Percentiles rank a stretch among this genome's conserved stretches.
phyloP scores from a whole-genome alignment of 768 basidiomycete genomes.

The Phanerochaete carnosa region DNA sequence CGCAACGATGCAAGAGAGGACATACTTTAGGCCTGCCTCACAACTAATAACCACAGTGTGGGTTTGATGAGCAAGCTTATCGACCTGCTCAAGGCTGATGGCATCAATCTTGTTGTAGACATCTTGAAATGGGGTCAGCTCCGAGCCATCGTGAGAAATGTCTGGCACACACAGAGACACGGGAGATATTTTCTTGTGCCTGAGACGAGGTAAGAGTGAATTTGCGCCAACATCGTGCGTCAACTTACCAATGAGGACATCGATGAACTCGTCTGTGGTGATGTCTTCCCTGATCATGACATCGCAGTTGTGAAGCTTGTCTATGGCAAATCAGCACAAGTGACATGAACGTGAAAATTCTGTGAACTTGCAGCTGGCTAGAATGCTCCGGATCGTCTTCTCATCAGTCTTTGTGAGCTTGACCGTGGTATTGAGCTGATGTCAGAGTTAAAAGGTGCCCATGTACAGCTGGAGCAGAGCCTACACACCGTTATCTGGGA shows the following conservation, averaged over 20 bases:
- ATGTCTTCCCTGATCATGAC: conserved; percentile 99
- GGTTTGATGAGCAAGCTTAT: conserved; percentile 78
- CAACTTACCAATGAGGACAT: conserved; percentile 83
- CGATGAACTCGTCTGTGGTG: conserved; percentile 94
- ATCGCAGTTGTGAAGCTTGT: conserved; percentile 92
- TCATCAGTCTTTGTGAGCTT: conserved; percentile 95
- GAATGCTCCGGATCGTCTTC: conserved; percentile 87
- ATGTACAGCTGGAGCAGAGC: background rate
- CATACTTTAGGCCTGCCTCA: conserved; percentile 88
- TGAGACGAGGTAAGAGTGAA: conserved; percentile 23
- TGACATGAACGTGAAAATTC: background rate
- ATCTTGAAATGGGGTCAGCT: conserved; percentile 38
- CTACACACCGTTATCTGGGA: conserved; percentile 64
- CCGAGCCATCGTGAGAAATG: background rate
- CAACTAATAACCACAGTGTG: conserved; percentile 94
- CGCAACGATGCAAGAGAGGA: background rate
- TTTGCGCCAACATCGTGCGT: background rate
- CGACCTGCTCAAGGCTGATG: conserved; percentile 77
- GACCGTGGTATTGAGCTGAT: conserved; percentile 82
- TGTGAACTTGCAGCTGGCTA: conserved; percentile 70
- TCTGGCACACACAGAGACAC: conserved; percentile 69
- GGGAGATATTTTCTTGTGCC: conserved; percentile 94
- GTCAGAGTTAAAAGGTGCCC: conserved; percentile 2
- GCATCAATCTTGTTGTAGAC: conserved; percentile 98
- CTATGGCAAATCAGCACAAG: conserved; percentile 31